Evolutionary conservation across 2,329 filamentous ascomycete species (phyloP).

Genomic region (Daldinia eschscholtzii): DNA sequence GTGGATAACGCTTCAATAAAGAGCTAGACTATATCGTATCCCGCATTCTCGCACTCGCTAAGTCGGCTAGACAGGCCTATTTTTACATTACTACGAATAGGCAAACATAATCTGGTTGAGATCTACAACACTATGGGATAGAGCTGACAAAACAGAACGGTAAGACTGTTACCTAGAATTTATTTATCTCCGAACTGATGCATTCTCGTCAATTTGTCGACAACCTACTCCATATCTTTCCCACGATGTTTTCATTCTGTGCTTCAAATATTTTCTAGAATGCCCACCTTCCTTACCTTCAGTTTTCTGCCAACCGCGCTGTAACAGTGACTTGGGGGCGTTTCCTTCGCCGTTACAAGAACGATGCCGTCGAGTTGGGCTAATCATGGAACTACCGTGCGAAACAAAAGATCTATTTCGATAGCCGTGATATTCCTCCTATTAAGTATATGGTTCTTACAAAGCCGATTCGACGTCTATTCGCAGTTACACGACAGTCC

Average conservation of each 20-base stretch:
- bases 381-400: conserved; percentile 20
- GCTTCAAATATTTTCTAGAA: conserved; percentile 11
- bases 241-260: conserved; percentile 10
- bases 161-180: background rate
- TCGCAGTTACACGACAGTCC: conserved; percentile 1
- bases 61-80: conserved; percentile 10
- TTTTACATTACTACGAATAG: conserved; percentile 16
- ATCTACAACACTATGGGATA: conserved; percentile 7
- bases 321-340: background rate
- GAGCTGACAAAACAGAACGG: background rate
- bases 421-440: conserved; percentile 14
- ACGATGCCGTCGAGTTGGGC: conserved; percentile 27
- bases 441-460: conserved; percentile 13
- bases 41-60: conserved; percentile 1
- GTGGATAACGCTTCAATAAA: conserved; percentile 12
- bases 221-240: background rate
- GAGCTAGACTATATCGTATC: conserved; percentile 6
- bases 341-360: conserved; percentile 10
- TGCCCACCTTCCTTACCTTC: background rate
- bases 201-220: background rate
- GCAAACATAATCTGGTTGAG: conserved; percentile 10
- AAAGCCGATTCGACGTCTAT: conserved; percentile 19
- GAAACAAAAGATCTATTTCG: conserved; percentile 15
- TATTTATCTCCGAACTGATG: conserved; percentile 3
- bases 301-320: background rate